Percentiles rank a stretch among this genome's conserved stretches.
These are phyloP conservation scores for Scedosporium boydii DNA, from an alignment of 2,329 filamentous ascomycete genomes.

Conservation along the genomic window DNA sequence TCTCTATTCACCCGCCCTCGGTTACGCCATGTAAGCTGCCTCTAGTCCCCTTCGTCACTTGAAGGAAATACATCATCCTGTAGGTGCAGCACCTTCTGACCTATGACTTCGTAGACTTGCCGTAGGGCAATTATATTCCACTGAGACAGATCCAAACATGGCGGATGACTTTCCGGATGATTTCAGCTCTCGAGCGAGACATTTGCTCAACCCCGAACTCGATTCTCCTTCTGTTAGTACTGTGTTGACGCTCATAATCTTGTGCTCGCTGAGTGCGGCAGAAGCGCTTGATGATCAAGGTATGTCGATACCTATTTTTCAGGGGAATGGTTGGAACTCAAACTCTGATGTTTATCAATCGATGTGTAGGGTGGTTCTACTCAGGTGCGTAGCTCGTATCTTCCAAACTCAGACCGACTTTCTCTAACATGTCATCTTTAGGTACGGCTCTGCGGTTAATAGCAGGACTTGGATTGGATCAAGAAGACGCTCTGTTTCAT, in stretches of 20 bases:
- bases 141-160: background rate
- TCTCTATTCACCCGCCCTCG: conserved; percentile 3
- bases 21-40: conserved; percentile 2
- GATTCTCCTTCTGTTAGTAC: background rate
- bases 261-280: background rate
- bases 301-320: background rate
- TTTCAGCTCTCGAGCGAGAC: background rate
- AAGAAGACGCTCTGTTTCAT: background rate
- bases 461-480: background rate
- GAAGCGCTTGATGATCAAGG: conserved; percentile 2
- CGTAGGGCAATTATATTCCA: background rate
- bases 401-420: no score
- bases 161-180: background rate
- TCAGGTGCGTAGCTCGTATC: background rate
- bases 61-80: background rate
- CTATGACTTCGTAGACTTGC: background rate
- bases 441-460: background rate
- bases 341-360: background rate
- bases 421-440: background rate
- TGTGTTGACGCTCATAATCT: background rate
- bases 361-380: background rate
- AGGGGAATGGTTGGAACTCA: background rate
- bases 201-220: background rate
- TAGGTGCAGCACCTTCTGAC: background rate
- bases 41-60: background rate